Evolutionary conservation across 306 rosid genomes (phyloP).

Genomic region (Rosa rugosa): DNA sequence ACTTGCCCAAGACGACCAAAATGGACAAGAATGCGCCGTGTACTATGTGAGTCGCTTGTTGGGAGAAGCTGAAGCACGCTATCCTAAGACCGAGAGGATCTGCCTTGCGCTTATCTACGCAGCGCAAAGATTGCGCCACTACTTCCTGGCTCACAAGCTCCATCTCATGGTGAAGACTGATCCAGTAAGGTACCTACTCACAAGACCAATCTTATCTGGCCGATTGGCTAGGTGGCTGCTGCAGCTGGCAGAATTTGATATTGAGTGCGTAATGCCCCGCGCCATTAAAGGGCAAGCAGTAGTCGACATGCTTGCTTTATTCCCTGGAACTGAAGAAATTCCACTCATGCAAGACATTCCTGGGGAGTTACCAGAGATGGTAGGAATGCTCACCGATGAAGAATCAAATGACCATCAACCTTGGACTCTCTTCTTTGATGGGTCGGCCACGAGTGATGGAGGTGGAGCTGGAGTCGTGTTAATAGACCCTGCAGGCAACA

Average conservation of each 20-base stretch:
- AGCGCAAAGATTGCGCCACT: not conserved
- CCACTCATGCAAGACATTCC: not conserved
- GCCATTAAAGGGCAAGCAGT: not conserved
- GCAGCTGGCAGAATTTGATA: not conserved
- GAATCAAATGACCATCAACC: not conserved
- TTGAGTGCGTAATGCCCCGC: not conserved
- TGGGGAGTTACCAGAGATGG: not conserved
- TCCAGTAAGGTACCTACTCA: not conserved
- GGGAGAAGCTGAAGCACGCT: not conserved
- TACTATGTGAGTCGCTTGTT: not conserved
- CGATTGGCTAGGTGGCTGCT: not conserved
- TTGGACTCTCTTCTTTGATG: not conserved
- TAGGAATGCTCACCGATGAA: not conserved
- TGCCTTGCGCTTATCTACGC: not conserved
- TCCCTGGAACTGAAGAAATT: too few species aligned
- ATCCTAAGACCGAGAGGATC: not conserved
- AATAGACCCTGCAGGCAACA: not conserved
- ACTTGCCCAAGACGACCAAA: not conserved
- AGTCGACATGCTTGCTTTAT: too few species aligned
- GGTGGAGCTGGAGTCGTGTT: not conserved
- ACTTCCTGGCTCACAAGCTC: not conserved
- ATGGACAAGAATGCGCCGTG: not conserved
- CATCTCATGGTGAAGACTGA: not conserved
- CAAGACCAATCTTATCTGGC: not conserved
- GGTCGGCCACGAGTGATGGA: not conserved